Evolutionary conservation across 306 rosid genomes (phyloP).

Genomic region (Pueraria montana): DNA sequence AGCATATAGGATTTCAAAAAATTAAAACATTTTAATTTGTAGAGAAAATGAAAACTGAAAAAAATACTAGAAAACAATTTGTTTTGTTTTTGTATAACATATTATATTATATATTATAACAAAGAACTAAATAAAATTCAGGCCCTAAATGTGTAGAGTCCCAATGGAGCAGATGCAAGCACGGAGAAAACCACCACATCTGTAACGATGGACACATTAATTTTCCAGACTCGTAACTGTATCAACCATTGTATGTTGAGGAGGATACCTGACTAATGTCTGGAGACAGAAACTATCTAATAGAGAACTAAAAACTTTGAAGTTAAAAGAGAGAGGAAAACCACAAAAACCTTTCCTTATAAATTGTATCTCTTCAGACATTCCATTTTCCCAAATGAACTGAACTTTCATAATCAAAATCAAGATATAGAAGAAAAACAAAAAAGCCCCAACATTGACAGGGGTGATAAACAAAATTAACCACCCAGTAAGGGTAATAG

Average conservation of each 20-base stretch:
- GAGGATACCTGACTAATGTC: conserved; percentile 75
- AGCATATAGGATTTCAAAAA: background rate
- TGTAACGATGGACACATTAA: conserved; percentile 53
- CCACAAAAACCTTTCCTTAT: background rate
- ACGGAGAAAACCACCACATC: conserved; percentile 44
- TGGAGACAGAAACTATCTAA: conserved; percentile 39
- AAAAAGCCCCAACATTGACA: conserved; percentile 59
- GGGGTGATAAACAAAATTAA: conserved; percentile 43
- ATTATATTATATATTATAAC: background rate
- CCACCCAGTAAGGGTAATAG: conserved; percentile 51
- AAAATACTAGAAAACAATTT: background rate
- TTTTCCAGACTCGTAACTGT: conserved; percentile 63
- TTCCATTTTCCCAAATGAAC: background rate
- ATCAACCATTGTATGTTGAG: conserved; percentile 45
- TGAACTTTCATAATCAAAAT: background rate
- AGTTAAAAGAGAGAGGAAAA: background rate
- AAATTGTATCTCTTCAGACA: background rate
- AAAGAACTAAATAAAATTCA: background rate
- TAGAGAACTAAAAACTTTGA: background rate
- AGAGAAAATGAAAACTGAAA: background rate
- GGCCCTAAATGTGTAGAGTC: conserved; percentile 33
- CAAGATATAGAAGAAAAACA: background rate
- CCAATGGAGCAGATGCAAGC: conserved; percentile 60
- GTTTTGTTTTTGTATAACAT: background rate
- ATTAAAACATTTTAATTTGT: background rate